phyloP scores from a whole-genome alignment of 345 rosid genomes.

The Citrus cavaleriei region DNA sequence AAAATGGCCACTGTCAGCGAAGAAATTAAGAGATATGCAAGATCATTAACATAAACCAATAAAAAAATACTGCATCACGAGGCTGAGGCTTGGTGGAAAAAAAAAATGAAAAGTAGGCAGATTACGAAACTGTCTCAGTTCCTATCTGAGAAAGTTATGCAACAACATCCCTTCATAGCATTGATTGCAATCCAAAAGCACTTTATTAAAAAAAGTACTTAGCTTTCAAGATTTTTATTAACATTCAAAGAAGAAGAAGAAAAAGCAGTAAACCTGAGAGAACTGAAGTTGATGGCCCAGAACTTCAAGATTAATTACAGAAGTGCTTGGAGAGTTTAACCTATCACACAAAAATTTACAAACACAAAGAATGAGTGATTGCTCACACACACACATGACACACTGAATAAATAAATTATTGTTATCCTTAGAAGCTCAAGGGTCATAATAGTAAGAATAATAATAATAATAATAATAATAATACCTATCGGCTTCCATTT shows the following conservation, averaged over 20 bases:
- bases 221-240: neutral
- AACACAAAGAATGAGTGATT: neutral
- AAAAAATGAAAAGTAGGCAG: neutral
- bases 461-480: no score
- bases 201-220: neutral
- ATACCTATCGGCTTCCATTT: constrained; percentile 24
- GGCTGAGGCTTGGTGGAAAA: neutral
- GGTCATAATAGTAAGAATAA: neutral
- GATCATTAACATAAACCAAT: neutral
- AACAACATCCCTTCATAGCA: neutral
- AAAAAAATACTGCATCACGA: neutral
- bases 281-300: constrained; percentile 74
- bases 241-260: neutral
- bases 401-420: neutral
- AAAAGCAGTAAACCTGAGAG: constrained; percentile 53
- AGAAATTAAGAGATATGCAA: neutral
- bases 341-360: constrained; percentile 22
- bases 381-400: neutral
- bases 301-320: constrained; percentile 58
- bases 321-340: constrained; percentile 81
- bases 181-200: neutral
- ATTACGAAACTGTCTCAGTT: neutral
- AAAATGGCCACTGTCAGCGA: constrained; percentile 5
- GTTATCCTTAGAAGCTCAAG: neutral
- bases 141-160: neutral